phyloP scores from a whole-genome alignment of 2,329 filamentous ascomycete species.

The Daldinia sp. region DNA sequence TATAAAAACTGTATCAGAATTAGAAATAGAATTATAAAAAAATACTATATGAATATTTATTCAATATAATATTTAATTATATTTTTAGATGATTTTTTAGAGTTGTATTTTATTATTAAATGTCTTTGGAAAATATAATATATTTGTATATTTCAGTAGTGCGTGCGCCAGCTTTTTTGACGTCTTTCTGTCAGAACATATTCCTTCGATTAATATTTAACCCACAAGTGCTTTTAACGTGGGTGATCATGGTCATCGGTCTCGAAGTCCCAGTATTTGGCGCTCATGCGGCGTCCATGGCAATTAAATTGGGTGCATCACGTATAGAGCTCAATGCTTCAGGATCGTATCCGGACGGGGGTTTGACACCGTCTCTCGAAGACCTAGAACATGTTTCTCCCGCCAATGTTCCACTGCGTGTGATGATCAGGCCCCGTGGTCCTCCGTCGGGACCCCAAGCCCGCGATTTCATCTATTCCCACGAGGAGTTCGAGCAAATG shows the following conservation, averaged over 20 bases:
- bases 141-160: too few species aligned
- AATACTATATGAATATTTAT: too few species aligned
- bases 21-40: too few species aligned
- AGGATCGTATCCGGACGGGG: constrained; percentile 60
- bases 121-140: too few species aligned
- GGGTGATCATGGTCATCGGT: constrained; percentile 36
- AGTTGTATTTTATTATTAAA: too few species aligned
- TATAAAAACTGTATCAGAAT: too few species aligned
- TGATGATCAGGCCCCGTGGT: constrained; percentile 65
- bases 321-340: constrained; percentile 63
- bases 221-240: background rate
- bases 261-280: constrained; percentile 66
- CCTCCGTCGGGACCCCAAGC: constrained; percentile 35
- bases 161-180: too few species aligned
- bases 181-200: background rate
- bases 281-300: constrained; percentile 49
- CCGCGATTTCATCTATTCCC: constrained; percentile 59
- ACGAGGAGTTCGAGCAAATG: constrained; percentile 57
- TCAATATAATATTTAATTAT: too few species aligned
- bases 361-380: constrained; percentile 57
- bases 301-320: constrained; percentile 54
- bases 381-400: constrained; percentile 47
- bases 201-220: background rate
- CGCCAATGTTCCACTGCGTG: constrained; percentile 54
- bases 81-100: too few species aligned